Evolutionary conservation across 139 green algal species (phyloP).

Genomic region (Chlorella sorokiniana): DNA sequence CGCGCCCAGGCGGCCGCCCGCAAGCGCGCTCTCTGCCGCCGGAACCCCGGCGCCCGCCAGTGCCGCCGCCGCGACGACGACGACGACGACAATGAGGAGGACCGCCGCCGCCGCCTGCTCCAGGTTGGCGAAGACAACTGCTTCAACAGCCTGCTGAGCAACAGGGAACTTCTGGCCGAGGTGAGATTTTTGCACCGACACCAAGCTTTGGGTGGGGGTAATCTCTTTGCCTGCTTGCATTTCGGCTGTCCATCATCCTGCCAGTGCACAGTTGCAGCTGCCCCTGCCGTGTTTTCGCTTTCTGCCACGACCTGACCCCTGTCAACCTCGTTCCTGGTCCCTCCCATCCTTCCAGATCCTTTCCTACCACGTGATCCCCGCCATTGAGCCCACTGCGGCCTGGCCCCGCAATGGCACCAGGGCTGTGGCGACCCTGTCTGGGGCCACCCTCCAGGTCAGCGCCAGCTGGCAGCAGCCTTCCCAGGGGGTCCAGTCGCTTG

Average conservation of each 20-base stretch:
- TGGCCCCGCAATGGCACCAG: neutral
- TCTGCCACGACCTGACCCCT: neutral
- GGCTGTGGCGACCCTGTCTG: neutral
- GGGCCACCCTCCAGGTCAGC: neutral
- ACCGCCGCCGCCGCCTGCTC: neutral
- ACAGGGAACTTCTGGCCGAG: neutral
- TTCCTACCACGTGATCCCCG: neutral
- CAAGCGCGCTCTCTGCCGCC: neutral
- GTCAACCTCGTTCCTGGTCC: too few species aligned
- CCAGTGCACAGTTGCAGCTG: too few species aligned
- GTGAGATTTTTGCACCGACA: neutral
- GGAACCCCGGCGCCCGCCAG: too few species aligned
- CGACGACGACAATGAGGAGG: neutral
- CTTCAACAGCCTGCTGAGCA: neutral
- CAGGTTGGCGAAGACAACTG: neutral
- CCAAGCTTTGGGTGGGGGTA: neutral
- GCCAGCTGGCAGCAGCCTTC: neutral
- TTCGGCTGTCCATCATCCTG: too few species aligned
- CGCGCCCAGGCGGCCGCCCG: too few species aligned
- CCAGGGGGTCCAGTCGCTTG: too few species aligned
- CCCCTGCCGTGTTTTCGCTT: neutral
- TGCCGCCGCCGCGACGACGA: neutral
- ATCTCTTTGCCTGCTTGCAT: neutral
- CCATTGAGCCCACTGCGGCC: neutral
- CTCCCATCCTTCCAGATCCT: neutral